These are phyloP conservation scores for Leishmania amazonensis DNA, from an alignment of 208 protist genomes.

Conservation along the genomic window DNA sequence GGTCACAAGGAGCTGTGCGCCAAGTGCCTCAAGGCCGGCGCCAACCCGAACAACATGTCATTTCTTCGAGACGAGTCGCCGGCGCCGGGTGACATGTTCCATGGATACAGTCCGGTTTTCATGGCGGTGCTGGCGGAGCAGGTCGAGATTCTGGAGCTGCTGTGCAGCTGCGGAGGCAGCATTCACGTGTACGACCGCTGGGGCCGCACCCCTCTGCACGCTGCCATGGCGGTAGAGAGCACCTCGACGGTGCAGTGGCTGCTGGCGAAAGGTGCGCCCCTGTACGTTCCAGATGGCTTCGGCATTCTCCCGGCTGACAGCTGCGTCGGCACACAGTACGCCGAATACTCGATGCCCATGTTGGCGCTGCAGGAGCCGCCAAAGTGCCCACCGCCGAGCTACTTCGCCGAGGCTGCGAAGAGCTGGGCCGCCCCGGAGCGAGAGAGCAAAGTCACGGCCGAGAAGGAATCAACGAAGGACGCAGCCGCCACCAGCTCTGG, in stretches of 20 bases:
- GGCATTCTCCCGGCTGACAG: conserved; percentile 46
- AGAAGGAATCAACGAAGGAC: conserved; percentile 12
- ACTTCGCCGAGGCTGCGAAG: conserved; percentile 27
- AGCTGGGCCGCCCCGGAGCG: conserved; percentile 16
- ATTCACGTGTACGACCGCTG: conserved; percentile 89
- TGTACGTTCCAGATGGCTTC: conserved; percentile 69
- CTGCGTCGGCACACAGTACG: conserved; percentile 47
- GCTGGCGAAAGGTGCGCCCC: conserved; percentile 66
- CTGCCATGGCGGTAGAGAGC: conserved; percentile 75
- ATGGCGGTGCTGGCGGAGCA: conserved; percentile 80
- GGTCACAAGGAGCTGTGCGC: conserved; percentile 64
- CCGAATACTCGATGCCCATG: conserved; percentile 60
- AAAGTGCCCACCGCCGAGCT: conserved; percentile 29
- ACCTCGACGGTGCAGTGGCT: conserved; percentile 79
- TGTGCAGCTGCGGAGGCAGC: conserved; percentile 68
- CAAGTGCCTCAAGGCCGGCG: conserved; percentile 74
- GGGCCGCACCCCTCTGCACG: conserved; percentile 85
- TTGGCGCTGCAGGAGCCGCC: conserved; percentile 49
- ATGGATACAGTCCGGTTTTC: conserved; percentile 90
- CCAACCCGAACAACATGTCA: conserved; percentile 87
- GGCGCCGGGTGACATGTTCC: conserved; percentile 74
- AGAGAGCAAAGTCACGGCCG: conserved; percentile 11
- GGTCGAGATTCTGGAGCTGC: conserved; percentile 66
- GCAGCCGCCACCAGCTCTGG: background rate
- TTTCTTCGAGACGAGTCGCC: conserved; percentile 75